Evolutionary conservation across 1,284 basidiomycete species (phyloP), one percentile per base, ranked within the genome.

Genomic region (Ustilago hordei): DNA sequence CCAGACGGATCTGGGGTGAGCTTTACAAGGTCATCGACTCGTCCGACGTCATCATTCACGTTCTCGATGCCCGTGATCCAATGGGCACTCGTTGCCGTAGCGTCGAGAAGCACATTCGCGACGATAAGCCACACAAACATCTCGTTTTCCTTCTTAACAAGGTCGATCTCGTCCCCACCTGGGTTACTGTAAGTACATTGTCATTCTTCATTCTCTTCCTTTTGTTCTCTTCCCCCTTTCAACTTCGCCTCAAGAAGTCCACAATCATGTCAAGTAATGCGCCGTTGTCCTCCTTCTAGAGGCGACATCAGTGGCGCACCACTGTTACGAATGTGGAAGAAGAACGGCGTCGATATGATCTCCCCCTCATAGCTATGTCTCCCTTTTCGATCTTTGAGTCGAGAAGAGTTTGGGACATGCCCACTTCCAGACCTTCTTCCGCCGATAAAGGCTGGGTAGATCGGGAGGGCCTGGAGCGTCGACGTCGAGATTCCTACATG

Each of bases 11-110:
- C 78, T 99, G 98, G 88, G 95, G 94, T 73, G 96, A 99, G 87
- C 89, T 99, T 31, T 99, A 99, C 90, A 99, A 99, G 87, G 97
- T 99, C 78, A 95, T 99, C 83, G 97, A 99, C 87, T 98, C 95
- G 3, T 97, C 94, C 9, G 96, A 99, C 85, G 95, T 99, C 54
- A 91, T 99, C 74, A 90, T 99, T 47, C 97, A 99, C 87, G 91
- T 99, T 55, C 89, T 99, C 74, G 97, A 99, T 87, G 96, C 95
- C 35, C 91, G 96, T 61, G 96, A 99, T 87, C 96, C 96, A 0
- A 87, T 98, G 58, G 97, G 97, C 15, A 98, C 97, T n/a, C 90
- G 97, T 81, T 99, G 97, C 88, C 92, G 95, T 86, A 95, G 93
- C 38, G 94, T 98, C 23, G 90, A 98, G 67, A 94, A 96, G 79